Evolutionary conservation across 805 yeast genomes (phyloP).

Genomic region (Kazachstania viticola): DNA sequence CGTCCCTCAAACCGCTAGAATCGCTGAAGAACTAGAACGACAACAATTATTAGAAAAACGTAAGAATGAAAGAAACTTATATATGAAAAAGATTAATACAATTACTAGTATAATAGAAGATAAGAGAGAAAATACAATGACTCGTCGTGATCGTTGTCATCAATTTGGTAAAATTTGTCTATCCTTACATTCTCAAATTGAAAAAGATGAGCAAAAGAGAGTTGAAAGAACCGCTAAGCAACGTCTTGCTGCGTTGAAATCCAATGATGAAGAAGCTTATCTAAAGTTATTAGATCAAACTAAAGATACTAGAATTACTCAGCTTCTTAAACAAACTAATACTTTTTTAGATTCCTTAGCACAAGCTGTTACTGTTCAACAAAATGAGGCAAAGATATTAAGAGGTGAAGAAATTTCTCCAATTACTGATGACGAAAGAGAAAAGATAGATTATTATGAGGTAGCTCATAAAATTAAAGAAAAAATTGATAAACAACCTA

Average conservation of each 20-base stretch:
- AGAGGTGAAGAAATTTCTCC: conserved; percentile 27
- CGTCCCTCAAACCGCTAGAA: conserved; percentile 61
- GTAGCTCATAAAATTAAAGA: conserved; percentile 73
- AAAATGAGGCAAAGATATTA: conserved; percentile 31
- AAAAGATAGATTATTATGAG: conserved; percentile 66
- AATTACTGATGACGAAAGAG: conserved; percentile 41
- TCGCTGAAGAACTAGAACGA: conserved; percentile 67
- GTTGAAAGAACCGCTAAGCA: conserved; percentile 76
- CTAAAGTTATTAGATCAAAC: conserved; percentile 75
- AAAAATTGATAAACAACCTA: conserved; percentile 53
- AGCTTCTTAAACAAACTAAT: conserved; percentile 70
- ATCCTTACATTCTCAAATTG: conserved; percentile 30
- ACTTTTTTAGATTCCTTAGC: conserved; percentile 67
- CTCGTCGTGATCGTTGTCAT: conserved; percentile 19
- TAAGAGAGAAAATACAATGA: conserved; percentile 16
- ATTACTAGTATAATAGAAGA: conserved; percentile 27
- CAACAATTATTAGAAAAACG: conserved; percentile 53
- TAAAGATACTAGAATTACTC: conserved; percentile 79
- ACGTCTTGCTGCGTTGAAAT: conserved; percentile 76
- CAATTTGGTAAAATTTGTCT: conserved; percentile 22
- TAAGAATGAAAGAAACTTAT: conserved; percentile 39
- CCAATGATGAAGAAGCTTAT: conserved; percentile 83
- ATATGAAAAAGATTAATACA: conserved; percentile 35
- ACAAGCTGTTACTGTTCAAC: conserved; percentile 69
- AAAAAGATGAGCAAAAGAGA: conserved; percentile 65